These are phyloP conservation scores for Fusarium algeriense DNA, from an alignment of 2,329 filamentous ascomycete species.

Conservation along the genomic window DNA sequence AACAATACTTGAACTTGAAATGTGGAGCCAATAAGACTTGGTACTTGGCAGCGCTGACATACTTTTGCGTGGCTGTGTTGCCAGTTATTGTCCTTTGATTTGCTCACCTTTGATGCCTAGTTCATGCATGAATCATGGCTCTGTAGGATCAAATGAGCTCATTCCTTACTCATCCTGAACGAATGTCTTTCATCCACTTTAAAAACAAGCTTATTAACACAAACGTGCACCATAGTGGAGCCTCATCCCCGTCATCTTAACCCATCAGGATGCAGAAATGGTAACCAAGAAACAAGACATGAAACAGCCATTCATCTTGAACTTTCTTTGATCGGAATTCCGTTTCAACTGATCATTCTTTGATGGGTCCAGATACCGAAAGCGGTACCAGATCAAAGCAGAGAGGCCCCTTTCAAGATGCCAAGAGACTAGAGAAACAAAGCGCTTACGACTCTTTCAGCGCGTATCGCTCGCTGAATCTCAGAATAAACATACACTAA, in stretches of 20 bases:
- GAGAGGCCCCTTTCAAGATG: not conserved
- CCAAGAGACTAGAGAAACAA: constrained; percentile 11
- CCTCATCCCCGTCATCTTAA: too few species aligned
- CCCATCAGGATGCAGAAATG: not conserved
- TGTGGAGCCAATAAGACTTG: not conserved
- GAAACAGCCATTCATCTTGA: not conserved
- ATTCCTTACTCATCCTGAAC: constrained; percentile 1
- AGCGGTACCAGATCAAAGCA: too few species aligned
- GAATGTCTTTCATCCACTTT: not conserved
- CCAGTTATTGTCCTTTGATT: not conserved
- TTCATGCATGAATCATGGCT: not conserved
- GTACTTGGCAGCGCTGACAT: not conserved
- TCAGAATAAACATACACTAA: not conserved
- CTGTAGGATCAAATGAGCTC: not conserved
- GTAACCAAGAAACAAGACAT: not conserved
- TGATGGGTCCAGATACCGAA: too few species aligned
- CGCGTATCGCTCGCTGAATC: not conserved
- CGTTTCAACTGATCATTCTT: not conserved
- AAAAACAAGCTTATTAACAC: not conserved
- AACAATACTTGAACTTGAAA: too few species aligned
- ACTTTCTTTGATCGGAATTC: not conserved
- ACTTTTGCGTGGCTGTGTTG: constrained; percentile 2
- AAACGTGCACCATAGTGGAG: not conserved
- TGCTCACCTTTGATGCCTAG: not conserved
- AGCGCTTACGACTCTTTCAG: constrained; percentile 1